Conservation (phyloP, 352 stramenopile species). For the Pythium phragmitis region DNA sequence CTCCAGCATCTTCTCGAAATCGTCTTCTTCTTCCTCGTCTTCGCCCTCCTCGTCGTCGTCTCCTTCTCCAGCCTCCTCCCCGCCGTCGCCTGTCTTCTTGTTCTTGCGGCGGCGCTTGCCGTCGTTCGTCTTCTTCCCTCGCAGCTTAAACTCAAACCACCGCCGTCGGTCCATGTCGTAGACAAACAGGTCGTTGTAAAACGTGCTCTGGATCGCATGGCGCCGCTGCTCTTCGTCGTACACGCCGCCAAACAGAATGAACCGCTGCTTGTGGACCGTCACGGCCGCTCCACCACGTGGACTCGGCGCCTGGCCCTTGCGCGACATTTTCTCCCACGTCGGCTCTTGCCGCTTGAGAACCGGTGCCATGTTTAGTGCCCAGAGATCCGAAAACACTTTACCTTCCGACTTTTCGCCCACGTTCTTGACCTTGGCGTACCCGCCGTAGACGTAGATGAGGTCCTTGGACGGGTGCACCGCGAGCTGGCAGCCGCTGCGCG, state of each 20-base stretch:
- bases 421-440: conserved; percentile 96
- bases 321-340: conserved; percentile 93
- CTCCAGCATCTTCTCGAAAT: conserved; percentile 78
- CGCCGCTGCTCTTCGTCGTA: conserved; percentile 90
- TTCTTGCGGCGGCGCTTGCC: conserved; percentile 66
- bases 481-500: conserved; percentile 83
- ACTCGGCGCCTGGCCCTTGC: conserved; percentile 83
- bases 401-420: conserved; percentile 89
- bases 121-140: conserved; percentile 75
- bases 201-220: conserved; percentile 86
- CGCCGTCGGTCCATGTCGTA: conserved; percentile 96
- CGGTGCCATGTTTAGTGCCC: conserved; percentile 91
- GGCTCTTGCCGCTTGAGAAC: conserved; percentile 88
- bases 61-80: conserved; percentile 30
- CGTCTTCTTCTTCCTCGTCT: conserved; percentile 66
- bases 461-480: conserved; percentile 87
- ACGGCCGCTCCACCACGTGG: conserved; percentile 78
- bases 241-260: conserved; percentile 97
- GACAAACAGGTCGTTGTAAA: conserved; percentile 97
- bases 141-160: conserved; percentile 93
- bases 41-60: conserved; percentile 43
- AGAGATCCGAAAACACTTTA: conserved; percentile 95
- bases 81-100: conserved; percentile 58
- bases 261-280: conserved; percentile 93
- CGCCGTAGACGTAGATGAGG: conserved; percentile 92